These are phyloP conservation scores for Solanum etuberosum DNA, from an alignment of 257 asterid species.

Conservation along the genomic window DNA sequence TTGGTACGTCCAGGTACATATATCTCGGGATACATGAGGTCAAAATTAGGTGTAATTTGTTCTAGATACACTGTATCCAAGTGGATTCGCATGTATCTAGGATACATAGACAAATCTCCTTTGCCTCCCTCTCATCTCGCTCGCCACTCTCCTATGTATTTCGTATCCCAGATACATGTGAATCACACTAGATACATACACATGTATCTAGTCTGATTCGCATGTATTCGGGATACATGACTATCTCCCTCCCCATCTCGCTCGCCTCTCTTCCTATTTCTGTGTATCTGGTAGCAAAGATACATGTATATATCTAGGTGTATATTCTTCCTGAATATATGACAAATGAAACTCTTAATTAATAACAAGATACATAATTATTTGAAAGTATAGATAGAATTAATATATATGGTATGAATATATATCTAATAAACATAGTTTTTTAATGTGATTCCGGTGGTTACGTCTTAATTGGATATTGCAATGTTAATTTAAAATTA, in stretches of 20 bases:
- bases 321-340: no score
- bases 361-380: no score
- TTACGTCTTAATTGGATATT: background rate
- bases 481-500: background rate
- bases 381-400: no score
- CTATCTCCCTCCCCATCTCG: no score
- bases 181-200: no score
- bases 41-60: no score
- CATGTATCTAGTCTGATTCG: no score
- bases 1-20: no score
- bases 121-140: background rate
- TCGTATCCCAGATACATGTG: background rate
- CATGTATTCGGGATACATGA: background rate
- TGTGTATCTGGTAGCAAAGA: background rate
- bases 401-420: no score
- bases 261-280: background rate
- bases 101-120: background rate
- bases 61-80: no score
- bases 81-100: background rate
- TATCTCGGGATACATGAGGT: fast-evolving
- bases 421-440: background rate
- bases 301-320: no score
- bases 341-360: no score
- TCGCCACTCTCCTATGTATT: fast-evolving
- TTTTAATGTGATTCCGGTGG: background rate